Conservation (phyloP, 2,329 filamentous ascomycete species). For the Paecilomyces fulvus region DNA sequence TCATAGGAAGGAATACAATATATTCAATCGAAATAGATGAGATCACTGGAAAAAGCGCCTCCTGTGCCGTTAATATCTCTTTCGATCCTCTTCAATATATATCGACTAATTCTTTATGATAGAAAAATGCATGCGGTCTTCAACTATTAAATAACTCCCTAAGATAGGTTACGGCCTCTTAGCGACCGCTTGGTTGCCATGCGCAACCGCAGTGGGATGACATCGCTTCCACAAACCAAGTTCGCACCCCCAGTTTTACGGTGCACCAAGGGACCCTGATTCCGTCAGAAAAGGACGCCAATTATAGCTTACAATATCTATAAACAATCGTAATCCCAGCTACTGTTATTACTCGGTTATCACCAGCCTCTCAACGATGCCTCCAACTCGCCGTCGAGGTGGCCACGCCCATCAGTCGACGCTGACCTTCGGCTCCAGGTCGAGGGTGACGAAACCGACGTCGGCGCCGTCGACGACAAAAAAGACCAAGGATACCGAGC, state of each 20-base stretch:
- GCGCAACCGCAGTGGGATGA: not conserved
- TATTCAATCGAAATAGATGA: too few species aligned
- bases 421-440: conserved; percentile 53
- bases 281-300: not conserved
- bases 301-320: not conserved
- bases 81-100: too few species aligned
- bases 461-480: conserved; percentile 20
- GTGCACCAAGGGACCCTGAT: not conserved
- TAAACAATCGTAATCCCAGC: not conserved
- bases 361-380: conserved; percentile 22
- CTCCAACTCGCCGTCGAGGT: conserved; percentile 30
- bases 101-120: too few species aligned
- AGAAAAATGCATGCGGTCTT: too few species aligned
- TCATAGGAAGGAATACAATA: too few species aligned
- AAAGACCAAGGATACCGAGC: conserved; percentile 8
- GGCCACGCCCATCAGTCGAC: conserved; percentile 43
- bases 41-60: too few species aligned
- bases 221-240: not conserved
- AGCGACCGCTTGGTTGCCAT: not conserved
- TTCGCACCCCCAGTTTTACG: not conserved
- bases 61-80: too few species aligned
- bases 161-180: not conserved
- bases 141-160: not conserved
- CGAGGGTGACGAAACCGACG: conserved; percentile 51
- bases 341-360: not conserved